phyloP scores from a whole-genome alignment of 192 early-diverging fungal species.

The Dissophora ornata region DNA sequence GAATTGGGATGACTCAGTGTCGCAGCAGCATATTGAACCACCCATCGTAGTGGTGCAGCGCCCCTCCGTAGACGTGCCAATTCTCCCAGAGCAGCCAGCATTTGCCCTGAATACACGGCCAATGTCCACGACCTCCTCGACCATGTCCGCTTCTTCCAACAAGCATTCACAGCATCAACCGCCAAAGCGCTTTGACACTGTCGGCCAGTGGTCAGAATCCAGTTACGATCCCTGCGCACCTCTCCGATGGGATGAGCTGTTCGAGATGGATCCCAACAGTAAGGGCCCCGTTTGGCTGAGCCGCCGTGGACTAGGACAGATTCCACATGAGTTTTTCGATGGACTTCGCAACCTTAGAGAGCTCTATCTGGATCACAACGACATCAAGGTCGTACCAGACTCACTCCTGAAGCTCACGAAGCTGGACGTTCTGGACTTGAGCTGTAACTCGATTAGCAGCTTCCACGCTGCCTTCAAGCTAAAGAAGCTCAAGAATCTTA shows the following conservation, averaged over 20 bases:
- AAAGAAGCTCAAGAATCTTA: slow-evolving; percentile 52
- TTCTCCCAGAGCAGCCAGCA: slow-evolving; percentile 32
- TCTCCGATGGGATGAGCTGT: slow-evolving; percentile 50
- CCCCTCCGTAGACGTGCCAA: slow-evolving; percentile 32
- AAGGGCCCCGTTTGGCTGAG: slow-evolving; percentile 54
- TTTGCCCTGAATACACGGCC: slow-evolving; percentile 14
- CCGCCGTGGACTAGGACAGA: slow-evolving; percentile 36
- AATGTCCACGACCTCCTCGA: slow-evolving; percentile 22
- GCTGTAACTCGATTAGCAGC: slow-evolving; percentile 57
- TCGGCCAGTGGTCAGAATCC: slow-evolving; percentile 45
- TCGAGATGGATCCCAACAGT: slow-evolving; percentile 54
- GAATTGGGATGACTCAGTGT: slow-evolving; percentile 21
- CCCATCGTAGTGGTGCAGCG: slow-evolving; percentile 32
- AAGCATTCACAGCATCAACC: slow-evolving; percentile 1
- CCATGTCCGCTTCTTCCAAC: slow-evolving; percentile 7
- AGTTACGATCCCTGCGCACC: slow-evolving; percentile 51
- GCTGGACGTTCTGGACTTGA: slow-evolving; percentile 58
- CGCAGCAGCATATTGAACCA: not conserved
- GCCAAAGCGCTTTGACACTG: slow-evolving; percentile 7
- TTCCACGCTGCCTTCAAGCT: slow-evolving; percentile 58
- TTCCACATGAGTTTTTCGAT: slow-evolving; percentile 58
- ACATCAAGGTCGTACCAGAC: slow-evolving; percentile 58
- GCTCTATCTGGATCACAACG: slow-evolving; percentile 59
- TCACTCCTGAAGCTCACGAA: slow-evolving; percentile 56
- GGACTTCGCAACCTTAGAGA: slow-evolving; percentile 54